phyloP scores from a whole-genome alignment of 1,139 yeast species.

The Kodamaea sp. region DNA sequence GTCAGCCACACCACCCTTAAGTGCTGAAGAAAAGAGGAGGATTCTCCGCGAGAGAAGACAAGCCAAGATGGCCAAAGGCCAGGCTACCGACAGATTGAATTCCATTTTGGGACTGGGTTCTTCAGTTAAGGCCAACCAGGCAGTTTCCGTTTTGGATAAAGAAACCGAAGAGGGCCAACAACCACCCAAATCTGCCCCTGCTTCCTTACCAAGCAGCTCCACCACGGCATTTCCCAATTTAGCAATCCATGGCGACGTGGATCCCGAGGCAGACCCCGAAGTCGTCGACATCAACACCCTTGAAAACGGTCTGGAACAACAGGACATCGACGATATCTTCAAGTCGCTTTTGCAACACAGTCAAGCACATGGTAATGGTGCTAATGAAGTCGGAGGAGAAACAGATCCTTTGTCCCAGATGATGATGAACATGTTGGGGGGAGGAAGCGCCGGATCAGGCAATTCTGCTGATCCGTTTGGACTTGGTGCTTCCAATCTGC shows the following conservation, averaged over 20 bases:
- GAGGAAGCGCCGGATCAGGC: conserved; percentile 14
- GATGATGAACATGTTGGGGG: conserved; percentile 28
- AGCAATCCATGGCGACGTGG: conserved; percentile 2
- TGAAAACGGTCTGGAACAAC: conserved; percentile 11
- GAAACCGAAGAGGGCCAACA: conserved; percentile 5
- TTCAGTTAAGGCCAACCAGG: conserved; percentile 34
- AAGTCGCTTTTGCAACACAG: conserved; percentile 29
- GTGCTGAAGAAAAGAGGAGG: conserved; percentile 63
- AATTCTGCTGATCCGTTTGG: conserved; percentile 7
- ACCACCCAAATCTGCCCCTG: not conserved
- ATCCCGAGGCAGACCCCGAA: conserved; percentile 37
- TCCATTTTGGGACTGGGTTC: conserved; percentile 45
- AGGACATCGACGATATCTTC: conserved; percentile 39
- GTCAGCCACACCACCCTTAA: conserved; percentile 4
- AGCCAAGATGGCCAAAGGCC: conserved; percentile 64
- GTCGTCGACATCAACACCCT: conserved; percentile 29
- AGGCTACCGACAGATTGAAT: conserved; percentile 56
- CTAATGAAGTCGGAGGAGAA: conserved; percentile 8
- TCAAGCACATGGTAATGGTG: conserved; percentile 7
- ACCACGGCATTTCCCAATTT: conserved; percentile 1
- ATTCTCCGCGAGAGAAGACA: conserved; percentile 68
- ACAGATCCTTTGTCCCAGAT: conserved; percentile 33
- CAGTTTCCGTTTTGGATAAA: conserved; percentile 40
- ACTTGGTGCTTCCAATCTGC: conserved; percentile 14
- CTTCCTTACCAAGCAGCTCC: not conserved